phyloP scores from a whole-genome alignment of 1,284 basidiomycete genomes.

The Ceratobasidium sp. region DNA sequence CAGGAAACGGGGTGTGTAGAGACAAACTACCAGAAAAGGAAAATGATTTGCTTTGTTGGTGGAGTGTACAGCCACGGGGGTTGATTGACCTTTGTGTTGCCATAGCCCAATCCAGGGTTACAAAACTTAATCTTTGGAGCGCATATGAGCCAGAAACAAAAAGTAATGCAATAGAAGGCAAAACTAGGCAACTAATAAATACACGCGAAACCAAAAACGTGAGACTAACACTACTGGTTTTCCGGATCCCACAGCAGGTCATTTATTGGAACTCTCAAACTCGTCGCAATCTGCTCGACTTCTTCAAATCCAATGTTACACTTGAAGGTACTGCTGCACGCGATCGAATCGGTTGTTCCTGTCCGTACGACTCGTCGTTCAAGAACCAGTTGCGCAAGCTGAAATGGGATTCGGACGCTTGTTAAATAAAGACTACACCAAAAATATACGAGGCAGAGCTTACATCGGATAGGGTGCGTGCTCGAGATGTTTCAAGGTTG shows the following conservation, averaged over 20 bases:
- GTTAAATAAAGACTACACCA: slow-evolving; percentile 47
- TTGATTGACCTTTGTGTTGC: too few species aligned
- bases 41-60: too few species aligned
- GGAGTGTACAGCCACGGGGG: too few species aligned
- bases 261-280: slow-evolving; percentile 70
- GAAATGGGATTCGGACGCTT: slow-evolving; percentile 2
- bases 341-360: slow-evolving; percentile 67
- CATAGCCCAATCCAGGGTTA: too few species aligned
- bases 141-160: too few species aligned
- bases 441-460: not conserved
- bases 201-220: not conserved
- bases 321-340: slow-evolving; percentile 75
- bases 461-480: slow-evolving; percentile 69
- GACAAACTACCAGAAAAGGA: too few species aligned
- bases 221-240: slow-evolving; percentile 15
- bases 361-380: slow-evolving; percentile 75
- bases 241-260: slow-evolving; percentile 76
- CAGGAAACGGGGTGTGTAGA: too few species aligned
- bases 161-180: too few species aligned
- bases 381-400: slow-evolving; percentile 78
- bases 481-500: slow-evolving; percentile 71
- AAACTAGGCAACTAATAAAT: too few species aligned
- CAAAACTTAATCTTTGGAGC: too few species aligned
- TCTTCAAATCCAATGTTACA: slow-evolving; percentile 77
- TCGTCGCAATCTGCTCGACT: slow-evolving; percentile 68